phyloP scores from a whole-genome alignment of 2,329 filamentous ascomycete genomes.

The Simplicillium aogashimaense region DNA sequence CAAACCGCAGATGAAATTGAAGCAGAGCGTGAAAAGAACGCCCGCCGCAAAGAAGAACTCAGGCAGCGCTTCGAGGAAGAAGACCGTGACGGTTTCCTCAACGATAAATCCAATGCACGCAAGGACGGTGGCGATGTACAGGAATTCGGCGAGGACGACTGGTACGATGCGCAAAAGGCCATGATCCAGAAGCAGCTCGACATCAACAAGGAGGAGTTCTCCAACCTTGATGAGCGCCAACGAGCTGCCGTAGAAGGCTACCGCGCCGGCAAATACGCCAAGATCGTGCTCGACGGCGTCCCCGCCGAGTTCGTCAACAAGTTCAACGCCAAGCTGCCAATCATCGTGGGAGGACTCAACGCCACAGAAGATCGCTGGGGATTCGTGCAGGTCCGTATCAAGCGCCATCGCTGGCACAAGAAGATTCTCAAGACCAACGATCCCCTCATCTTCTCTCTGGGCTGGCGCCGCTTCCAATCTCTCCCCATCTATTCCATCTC shows the following conservation, averaged over 20 bases:
- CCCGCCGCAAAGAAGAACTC: conserved; percentile 85
- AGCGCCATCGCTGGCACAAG: conserved; percentile 97
- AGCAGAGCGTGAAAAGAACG: conserved; percentile 83
- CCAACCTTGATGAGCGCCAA: conserved; percentile 74
- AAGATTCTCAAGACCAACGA: conserved; percentile 98
- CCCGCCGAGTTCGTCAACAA: conserved; percentile 80
- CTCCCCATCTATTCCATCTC: conserved; percentile 91
- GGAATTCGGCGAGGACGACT: conserved; percentile 93
- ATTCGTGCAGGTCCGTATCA: conserved; percentile 91
- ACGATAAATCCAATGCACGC: conserved; percentile 72
- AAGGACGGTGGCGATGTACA: conserved; percentile 59
- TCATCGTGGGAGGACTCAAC: conserved; percentile 85
- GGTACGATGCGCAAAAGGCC: conserved; percentile 97
- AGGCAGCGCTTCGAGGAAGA: conserved; percentile 94
- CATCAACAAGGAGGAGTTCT: conserved; percentile 93
- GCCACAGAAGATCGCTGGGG: conserved; percentile 93
- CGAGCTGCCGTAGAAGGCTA: conserved; percentile 80
- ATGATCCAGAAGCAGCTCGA: conserved; percentile 89
- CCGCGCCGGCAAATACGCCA: conserved; percentile 85
- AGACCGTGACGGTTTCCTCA: conserved; percentile 90
- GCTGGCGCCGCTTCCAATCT: conserved; percentile 91
- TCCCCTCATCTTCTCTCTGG: conserved; percentile 90
- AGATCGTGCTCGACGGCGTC: conserved; percentile 80
- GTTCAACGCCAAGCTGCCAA: conserved; percentile 73
- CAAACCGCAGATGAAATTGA: conserved; percentile 51